Percentiles rank a stretch among this genome's conserved stretches.
These are phyloP conservation scores for Wickerhamiella galacta DNA, from an alignment of 805 yeast genomes.

Conservation along the genomic window DNA sequence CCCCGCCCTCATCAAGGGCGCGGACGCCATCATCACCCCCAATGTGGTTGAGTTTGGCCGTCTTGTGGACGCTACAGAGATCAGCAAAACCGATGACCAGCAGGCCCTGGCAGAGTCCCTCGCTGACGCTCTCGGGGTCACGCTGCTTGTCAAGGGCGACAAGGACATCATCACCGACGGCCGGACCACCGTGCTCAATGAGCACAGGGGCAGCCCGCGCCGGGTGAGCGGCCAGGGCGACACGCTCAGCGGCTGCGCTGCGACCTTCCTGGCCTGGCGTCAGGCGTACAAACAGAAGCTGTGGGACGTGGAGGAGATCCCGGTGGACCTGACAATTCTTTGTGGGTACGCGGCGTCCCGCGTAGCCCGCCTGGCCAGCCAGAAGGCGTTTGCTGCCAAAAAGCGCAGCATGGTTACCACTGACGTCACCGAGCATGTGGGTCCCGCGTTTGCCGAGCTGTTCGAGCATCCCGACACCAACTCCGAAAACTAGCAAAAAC, in stretches of 20 bases:
- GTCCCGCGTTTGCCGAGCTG: slow-evolving; percentile 39
- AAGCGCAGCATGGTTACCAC: slow-evolving; percentile 78
- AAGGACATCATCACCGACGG: slow-evolving; percentile 47
- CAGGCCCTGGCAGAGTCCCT: slow-evolving; percentile 25
- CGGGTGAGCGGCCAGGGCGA: slow-evolving; percentile 98
- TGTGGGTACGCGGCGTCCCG: slow-evolving; percentile 60
- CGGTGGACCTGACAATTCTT: slow-evolving; percentile 23
- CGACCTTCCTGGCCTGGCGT: slow-evolving; percentile 71
- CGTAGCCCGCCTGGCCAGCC: slow-evolving; percentile 48
- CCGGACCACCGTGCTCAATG: slow-evolving; percentile 27
- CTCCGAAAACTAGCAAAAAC: too few relatives aligned
- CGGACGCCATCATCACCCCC: slow-evolving; percentile 66
- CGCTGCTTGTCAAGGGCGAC: slow-evolving; percentile 58
- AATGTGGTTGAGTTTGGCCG: slow-evolving; percentile 74
- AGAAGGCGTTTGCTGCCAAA: slow-evolving; percentile 42
- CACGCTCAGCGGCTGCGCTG: slow-evolving; percentile 71
- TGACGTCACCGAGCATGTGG: slow-evolving; percentile 54
- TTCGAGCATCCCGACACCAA: too few relatives aligned
- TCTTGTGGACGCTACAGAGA: slow-evolving; percentile 34
- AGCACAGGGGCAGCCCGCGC: slow-evolving; percentile 46
- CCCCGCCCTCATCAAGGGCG: slow-evolving; percentile 37
- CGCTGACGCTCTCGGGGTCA: slow-evolving; percentile 36
- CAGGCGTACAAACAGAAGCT: slow-evolving; percentile 38
- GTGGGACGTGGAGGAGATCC: slow-evolving; percentile 35
- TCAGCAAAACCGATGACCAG: slow-evolving; percentile 10